These are phyloP conservation scores for Xylaria hypoxylon DNA, from an alignment of 2,329 filamentous ascomycete species.

Conservation along the genomic window DNA sequence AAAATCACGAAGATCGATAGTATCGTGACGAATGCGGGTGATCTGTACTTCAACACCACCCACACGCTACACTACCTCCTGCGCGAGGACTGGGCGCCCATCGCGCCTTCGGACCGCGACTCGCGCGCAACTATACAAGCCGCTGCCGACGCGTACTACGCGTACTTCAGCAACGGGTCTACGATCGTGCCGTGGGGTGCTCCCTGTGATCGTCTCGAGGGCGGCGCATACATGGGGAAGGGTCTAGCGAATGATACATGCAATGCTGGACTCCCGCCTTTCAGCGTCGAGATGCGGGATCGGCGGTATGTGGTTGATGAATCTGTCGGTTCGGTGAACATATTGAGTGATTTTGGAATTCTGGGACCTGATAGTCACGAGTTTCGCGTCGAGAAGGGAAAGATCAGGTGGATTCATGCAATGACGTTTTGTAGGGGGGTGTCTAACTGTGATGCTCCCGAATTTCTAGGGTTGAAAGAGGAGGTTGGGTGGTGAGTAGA, in stretches of 20 bases:
- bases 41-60: slow-evolving; percentile 51
- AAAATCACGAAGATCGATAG: slow-evolving; percentile 45
- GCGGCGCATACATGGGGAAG: slow-evolving; percentile 45
- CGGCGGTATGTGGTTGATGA: slow-evolving; percentile 40
- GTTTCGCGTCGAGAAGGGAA: slow-evolving; percentile 36
- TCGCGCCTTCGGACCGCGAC: slow-evolving; percentile 42
- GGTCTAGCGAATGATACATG: slow-evolving; percentile 46
- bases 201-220: slow-evolving; percentile 50
- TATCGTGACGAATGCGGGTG: slow-evolving; percentile 45
- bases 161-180: slow-evolving; percentile 46
- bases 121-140: slow-evolving; percentile 42
- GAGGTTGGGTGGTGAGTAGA: slow-evolving; percentile 31
- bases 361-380: slow-evolving; percentile 39
- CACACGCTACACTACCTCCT: slow-evolving; percentile 49
- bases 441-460: slow-evolving; percentile 32
- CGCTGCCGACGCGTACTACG: slow-evolving; percentile 51
- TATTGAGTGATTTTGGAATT: slow-evolving; percentile 38
- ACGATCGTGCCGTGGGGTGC: slow-evolving; percentile 51
- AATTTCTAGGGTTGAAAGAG: slow-evolving; percentile 33
- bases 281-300: slow-evolving; percentile 35
- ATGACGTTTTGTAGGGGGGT: slow-evolving; percentile 37
- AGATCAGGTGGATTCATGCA: slow-evolving; percentile 39
- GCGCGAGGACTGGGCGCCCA: slow-evolving; percentile 45
- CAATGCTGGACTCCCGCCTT: slow-evolving; percentile 38
- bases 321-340: slow-evolving; percentile 29